phyloP scores from a whole-genome alignment of 345 rosid genomes.

The Pseudoturritis turrita region DNA sequence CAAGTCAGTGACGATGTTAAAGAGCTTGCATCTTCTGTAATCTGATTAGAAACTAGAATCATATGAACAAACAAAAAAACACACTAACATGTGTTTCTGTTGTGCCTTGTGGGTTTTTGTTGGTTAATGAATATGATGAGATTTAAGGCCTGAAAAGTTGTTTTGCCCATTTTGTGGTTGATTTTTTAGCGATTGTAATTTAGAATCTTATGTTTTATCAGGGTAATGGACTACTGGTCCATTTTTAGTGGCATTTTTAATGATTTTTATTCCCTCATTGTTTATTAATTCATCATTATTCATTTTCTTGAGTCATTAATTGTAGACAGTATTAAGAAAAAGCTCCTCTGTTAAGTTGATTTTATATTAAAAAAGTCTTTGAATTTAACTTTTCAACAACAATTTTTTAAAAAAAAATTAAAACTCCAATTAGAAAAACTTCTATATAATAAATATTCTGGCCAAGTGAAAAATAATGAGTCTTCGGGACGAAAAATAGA shows the following conservation, averaged over 20 bases:
- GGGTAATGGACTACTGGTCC: background rate
- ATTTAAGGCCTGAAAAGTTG: background rate
- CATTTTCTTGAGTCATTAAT: too few relatives aligned
- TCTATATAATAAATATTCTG: too few relatives aligned
- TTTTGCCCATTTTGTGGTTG: background rate
- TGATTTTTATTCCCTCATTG: too few relatives aligned
- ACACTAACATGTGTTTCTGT: slow-evolving; percentile 13
- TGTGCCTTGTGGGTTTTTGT: background rate
- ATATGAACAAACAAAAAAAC: background rate
- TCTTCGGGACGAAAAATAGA: too few relatives aligned
- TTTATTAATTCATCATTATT: too few relatives aligned
- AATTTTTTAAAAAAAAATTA: too few relatives aligned
- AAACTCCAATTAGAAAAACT: too few relatives aligned
- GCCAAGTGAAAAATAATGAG: too few relatives aligned
- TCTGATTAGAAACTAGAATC: slow-evolving; percentile 20
- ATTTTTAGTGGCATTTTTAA: background rate
- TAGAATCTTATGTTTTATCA: background rate
- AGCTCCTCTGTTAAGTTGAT: too few relatives aligned
- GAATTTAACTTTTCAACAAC: too few relatives aligned
- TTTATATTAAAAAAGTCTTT: too few relatives aligned
- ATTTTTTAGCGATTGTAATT: background rate
- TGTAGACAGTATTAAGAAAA: too few relatives aligned
- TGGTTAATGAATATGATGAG: slow-evolving; percentile 3
- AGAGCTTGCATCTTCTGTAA: slow-evolving; percentile 54
- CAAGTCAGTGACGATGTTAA: slow-evolving; percentile 61